A percentile compares a stretch with the other conserved stretches of the same genome.
phyloP scores from a whole-genome alignment of 2,329 filamentous ascomycete genomes.

The Epichloe glyceriae region DNA sequence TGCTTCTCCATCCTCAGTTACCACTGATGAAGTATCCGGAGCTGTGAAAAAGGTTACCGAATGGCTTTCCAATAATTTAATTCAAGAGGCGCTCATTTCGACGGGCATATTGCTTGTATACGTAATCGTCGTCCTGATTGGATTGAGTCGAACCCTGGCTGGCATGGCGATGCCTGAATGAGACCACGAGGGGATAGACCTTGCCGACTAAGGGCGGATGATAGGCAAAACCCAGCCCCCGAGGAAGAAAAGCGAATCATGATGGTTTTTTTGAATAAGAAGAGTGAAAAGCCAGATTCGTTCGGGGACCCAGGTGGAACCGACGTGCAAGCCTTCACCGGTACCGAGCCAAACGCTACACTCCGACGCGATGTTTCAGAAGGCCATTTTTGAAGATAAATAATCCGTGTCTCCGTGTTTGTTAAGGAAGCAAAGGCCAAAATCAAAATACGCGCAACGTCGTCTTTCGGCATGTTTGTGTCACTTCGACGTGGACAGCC shows the following conservation, averaged over 20 bases:
- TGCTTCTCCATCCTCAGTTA: constrained; percentile 57
- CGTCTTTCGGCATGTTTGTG: too few species aligned
- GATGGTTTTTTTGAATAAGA: background rate
- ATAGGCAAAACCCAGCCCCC: constrained; percentile 11
- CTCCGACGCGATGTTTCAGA: background rate
- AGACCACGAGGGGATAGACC: constrained; percentile 9
- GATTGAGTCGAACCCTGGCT: constrained; percentile 51
- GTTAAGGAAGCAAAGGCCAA: too few species aligned
- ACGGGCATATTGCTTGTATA: constrained; percentile 62
- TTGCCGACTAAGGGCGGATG: constrained; percentile 22
- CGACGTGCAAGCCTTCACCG: background rate
- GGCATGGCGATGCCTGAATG: constrained; percentile 48
- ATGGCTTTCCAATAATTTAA: constrained; percentile 54
- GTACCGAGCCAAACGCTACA: background rate
- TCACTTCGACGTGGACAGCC: too few species aligned
- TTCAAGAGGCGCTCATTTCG: constrained; percentile 70
- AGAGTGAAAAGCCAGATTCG: background rate
- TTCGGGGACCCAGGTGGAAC: background rate
- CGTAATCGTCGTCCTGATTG: constrained; percentile 63
- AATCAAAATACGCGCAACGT: too few species aligned
- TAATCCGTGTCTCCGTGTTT: background rate
- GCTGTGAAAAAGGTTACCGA: constrained; percentile 59
- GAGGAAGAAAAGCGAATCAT: background rate
- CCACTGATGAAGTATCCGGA: constrained; percentile 69
- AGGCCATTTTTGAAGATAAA: background rate